Evolutionary conservation across 2,329 filamentous ascomycete genomes (phyloP).

Genomic region (Coniochaeta sp.): DNA sequence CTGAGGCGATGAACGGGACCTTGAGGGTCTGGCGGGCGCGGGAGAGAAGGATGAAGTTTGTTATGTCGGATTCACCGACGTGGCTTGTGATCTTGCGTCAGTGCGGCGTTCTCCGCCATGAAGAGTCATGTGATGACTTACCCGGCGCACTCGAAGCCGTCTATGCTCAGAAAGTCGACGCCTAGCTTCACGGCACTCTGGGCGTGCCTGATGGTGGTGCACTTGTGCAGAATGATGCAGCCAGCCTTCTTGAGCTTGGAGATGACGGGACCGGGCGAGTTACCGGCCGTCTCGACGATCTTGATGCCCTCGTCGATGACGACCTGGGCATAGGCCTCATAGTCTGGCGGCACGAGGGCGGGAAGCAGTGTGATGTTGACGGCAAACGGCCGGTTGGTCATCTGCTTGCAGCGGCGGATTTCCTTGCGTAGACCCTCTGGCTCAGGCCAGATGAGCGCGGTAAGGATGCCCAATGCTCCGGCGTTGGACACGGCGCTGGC

Average conservation of each 20-base stretch:
- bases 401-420: constrained; percentile 75
- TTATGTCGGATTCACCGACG: constrained; percentile 81
- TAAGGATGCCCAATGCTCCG: constrained; percentile 77
- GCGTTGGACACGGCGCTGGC: constrained; percentile 72
- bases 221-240: constrained; percentile 86
- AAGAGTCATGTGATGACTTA: constrained; percentile 12
- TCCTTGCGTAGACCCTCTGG: constrained; percentile 89
- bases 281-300: constrained; percentile 62
- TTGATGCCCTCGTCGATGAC: constrained; percentile 88
- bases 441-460: constrained; percentile 84
- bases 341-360: constrained; percentile 83
- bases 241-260: constrained; percentile 74
- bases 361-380: constrained; percentile 95
- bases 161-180: constrained; percentile 93
- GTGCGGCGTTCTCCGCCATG: not conserved
- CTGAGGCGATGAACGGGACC: constrained; percentile 90
- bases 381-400: constrained; percentile 76
- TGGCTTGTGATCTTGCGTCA: constrained; percentile 34
- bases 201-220: constrained; percentile 91
- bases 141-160: constrained; percentile 94
- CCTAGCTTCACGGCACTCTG: constrained; percentile 87
- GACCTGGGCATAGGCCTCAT: constrained; percentile 82
- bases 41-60: constrained; percentile 82
- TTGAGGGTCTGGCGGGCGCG: constrained; percentile 75
- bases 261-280: constrained; percentile 81